Evolutionary conservation across 805 yeast genomes (phyloP).

Genomic region (Pichia gijzeniarum): DNA sequence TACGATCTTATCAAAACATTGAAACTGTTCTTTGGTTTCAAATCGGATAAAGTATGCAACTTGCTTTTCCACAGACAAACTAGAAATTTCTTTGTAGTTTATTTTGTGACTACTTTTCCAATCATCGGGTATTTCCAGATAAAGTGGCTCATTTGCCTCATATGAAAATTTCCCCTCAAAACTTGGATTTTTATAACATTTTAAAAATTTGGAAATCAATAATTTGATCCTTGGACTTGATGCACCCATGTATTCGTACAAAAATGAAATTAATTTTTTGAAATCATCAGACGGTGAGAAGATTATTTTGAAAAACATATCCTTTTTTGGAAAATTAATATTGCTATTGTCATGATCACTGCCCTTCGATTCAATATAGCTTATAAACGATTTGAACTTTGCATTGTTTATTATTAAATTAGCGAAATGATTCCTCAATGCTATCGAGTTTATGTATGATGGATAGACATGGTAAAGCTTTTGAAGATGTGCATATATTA

Average conservation of each 20-base stretch:
- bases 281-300: constrained; percentile 4
- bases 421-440: constrained; percentile 7
- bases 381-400: constrained; percentile 5
- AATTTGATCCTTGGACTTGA: constrained; percentile 11
- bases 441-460: constrained; percentile 16
- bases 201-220: constrained; percentile 5
- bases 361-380: neutral
- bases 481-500: constrained; percentile 18
- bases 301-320: too few relatives aligned
- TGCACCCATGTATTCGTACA: constrained; percentile 6
- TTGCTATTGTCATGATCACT: neutral
- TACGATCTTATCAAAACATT: constrained; percentile 5
- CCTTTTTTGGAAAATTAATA: too few relatives aligned
- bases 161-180: neutral
- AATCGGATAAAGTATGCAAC: constrained; percentile 15
- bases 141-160: constrained; percentile 4
- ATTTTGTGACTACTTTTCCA: constrained; percentile 21
- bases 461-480: constrained; percentile 24
- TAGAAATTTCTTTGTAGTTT: constrained; percentile 19
- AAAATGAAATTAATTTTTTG: constrained; percentile 1
- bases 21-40: constrained; percentile 13
- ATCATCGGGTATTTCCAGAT: constrained; percentile 15
- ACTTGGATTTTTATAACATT: neutral
- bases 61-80: constrained; percentile 17
- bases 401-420: neutral